Base-by-base conservation (phyloP, 208 protist genomes). In the Spironucleus salmonicida region DNA sequence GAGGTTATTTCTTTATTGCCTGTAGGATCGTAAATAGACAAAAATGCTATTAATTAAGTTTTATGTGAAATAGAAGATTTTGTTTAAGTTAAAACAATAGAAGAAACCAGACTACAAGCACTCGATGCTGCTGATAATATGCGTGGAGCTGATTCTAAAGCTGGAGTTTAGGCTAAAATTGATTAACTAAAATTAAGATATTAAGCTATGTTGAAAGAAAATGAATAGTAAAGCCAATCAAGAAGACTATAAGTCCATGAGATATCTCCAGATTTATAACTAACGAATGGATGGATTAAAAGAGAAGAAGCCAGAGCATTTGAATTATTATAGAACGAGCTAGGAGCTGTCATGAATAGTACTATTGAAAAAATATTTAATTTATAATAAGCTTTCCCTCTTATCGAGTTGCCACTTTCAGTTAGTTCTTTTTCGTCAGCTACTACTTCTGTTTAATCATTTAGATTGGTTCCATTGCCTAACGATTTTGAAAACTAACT, bases 311-410 rank as follows among this genome's bases (percentile, higher is more conserved):
- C 26, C 29, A n/a, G 61, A 15, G 61, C 61, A 15, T 30, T 39
- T 67, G 35, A 15, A n/a, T 23, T 67, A 23, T 39, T 67, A n/a
- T 67, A 67, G 19, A 30, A 67, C 61, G 61, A 67, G 30, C 34
- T 40, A n/a, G 29, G 61, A 38, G 29, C 15, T 38, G 15, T 67
- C 30, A 15, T 67, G 13, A 15, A 34, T 15, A 19, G 29, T 38
- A 30, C 35, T 67, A 38, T 34, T n/a, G 61, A 15, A 30, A 67
- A 67, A 30, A 67, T 67, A 38, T 15, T 39, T 13, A 67, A 34
- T 19, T 13, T 67, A 15, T 30, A 39, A 15, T 15, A 15, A 13
- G 30, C 15, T n/a, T 67, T 67, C 35, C 61, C 61, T 38, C 15
- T 67, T 15, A 38, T 30, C 26, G 61, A 67, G 61, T 38, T 38